Conservation (phyloP, 345 rosid genomes). For the Linum tenue region DNA sequence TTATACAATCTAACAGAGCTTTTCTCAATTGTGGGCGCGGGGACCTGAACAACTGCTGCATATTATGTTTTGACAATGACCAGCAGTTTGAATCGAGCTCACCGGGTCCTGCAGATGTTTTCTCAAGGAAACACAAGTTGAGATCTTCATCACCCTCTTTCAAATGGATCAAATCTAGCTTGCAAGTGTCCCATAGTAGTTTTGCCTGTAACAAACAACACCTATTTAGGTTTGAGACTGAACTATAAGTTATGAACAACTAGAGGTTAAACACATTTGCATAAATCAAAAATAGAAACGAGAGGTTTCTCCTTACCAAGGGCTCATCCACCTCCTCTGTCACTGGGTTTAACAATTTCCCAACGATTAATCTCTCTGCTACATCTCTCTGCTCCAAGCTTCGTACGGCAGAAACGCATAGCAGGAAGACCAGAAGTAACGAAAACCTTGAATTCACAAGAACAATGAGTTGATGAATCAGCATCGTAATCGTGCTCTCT, state of each 20-base stretch:
- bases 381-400: conserved; percentile 29
- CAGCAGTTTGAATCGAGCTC: conserved; percentile 17
- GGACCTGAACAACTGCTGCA: conserved; percentile 32
- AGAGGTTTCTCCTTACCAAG: conserved; percentile 32
- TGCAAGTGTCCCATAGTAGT: conserved; percentile 47
- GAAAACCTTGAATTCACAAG: conserved; percentile 17
- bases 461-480: conserved; percentile 27
- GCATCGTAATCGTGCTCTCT: conserved; percentile 13
- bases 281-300: too few species aligned
- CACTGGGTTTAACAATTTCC: conserved; percentile 36
- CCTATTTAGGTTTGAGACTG: neutral
- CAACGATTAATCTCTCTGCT: conserved; percentile 33
- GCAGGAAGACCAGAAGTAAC: conserved; percentile 26
- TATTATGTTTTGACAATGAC: conserved; percentile 24
- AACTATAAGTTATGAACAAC: too few species aligned
- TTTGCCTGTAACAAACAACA: conserved; percentile 39
- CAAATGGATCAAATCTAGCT: conserved; percentile 43
- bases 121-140: conserved; percentile 33
- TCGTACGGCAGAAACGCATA: conserved; percentile 30
- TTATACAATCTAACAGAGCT: conserved; percentile 47
- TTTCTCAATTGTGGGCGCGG: conserved; percentile 36
- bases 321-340: conserved; percentile 40
- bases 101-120: conserved; percentile 14
- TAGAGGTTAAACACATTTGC: too few species aligned
- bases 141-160: conserved; percentile 41